Base-by-base conservation (phyloP, 2,329 filamentous ascomycete genomes). In the Tolypocladium pustulatum region DNA sequence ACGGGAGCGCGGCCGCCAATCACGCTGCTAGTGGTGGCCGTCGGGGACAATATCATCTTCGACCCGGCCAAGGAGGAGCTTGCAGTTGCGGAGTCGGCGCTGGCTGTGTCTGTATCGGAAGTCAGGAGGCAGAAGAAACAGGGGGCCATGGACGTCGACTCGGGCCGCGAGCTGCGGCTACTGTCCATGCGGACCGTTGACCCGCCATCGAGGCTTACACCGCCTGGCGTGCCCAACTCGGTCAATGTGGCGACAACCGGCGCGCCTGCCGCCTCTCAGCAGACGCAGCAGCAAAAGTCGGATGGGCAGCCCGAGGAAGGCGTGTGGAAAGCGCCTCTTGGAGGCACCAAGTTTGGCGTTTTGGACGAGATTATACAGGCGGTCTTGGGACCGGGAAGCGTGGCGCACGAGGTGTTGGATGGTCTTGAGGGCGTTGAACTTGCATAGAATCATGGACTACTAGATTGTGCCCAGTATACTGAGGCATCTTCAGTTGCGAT, bases 11-110 rank as follows among this genome's bases (percentile, higher is more conserved):
- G 87, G 55, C 94, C 94, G 5, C 91, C 94, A 0, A 83, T 99
- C 58, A 97, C 93, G 4, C 81, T 99, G 25, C 86, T 99, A 13
- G 91, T 97, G 58, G 88, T 96, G 72, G 85, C 89, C 3, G 87
- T 96, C 0, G 90, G 88, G 59, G 81, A 88, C 60, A 97, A 94
- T 71, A 87, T 96, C 73, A 88, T 99, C 63, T 97, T 97, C 75
- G 94, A 99, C 71, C 93, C 94, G 0, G 88, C 85, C 57, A 86
- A 87, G 65, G 92, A 97, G 71, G 94, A 99, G 73, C 85, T 99
- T 20, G 90, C 91, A 2, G 93, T 97, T 4, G 94, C 94, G 1
- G 93, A 97, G 68, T 85, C 87, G 15, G 90, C 94, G 3, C 78
- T 97, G 53, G 94, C 93, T 1, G 83, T 97, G 6, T 96, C 91